Base-by-base conservation (phyloP, 129 eudicot genomes). In the Oenanthe sinensis region DNA sequence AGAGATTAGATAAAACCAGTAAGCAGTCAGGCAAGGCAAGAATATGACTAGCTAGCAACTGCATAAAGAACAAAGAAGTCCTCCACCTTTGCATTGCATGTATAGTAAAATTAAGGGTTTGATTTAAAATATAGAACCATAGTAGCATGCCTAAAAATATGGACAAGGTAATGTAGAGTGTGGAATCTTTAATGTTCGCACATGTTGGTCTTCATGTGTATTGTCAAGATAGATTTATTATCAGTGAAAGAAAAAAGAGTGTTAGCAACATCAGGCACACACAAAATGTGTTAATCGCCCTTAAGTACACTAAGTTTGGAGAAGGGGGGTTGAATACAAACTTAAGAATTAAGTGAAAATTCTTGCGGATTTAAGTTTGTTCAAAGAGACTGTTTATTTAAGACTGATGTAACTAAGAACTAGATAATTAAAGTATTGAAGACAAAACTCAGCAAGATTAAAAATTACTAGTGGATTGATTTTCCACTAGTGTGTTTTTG, bases 1-100 rank as follows among this genome's bases (percentile, higher is more conserved):
- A 67, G 43, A 67, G 36, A 67, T 67, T 26, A 12, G 17, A 12
- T 6, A 9, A 16, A 67, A 71, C 45, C 19, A 50, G 24, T 39
- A 71, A 11, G 28, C 75, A 71, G 22, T 33, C 46, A 67, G 67
- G 67, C 15, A 68, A 49, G 10, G 67, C 15, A 68, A 49, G 10
- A 71, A 60, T 44, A 17, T 33, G 77, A 13, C 40, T 74, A 74
- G 60, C 77, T 74, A 74, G 60, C 77, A 46, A 74, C 77, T 36
- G 52, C 14, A 71, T 9, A 24, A 74, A 45, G 22, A 44, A 39
- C 28, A 33, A 74, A 74, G 52, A 30, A 40, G 45, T 40, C 40
- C 62, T 26, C 43, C 49, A 36, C 36, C 1, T 33, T 33, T 33
- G 36, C 36, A 33, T 33, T 33, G 36, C 36, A 1, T 0, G 26